Conservation (phyloP, 345 rosid species). For the Theobroma cacao region DNA sequence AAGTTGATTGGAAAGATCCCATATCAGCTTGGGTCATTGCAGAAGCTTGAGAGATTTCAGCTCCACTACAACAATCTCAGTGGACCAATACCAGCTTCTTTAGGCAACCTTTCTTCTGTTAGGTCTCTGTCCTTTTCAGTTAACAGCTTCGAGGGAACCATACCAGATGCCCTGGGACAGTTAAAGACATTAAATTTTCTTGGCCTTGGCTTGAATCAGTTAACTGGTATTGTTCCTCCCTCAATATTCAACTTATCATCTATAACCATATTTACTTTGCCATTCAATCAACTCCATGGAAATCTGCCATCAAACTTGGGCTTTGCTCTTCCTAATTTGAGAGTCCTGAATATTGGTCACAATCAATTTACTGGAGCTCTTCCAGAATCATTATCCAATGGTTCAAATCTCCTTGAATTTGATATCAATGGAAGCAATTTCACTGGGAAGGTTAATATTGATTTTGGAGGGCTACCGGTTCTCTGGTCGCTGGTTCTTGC, state of each 20-base stretch:
- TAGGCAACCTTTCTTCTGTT: conserved; percentile 26
- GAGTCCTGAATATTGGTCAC: neutral
- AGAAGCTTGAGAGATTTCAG: neutral
- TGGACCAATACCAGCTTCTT: conserved; percentile 13
- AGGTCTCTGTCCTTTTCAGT: neutral
- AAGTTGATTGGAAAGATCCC: conserved; percentile 16
- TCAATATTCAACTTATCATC: conserved; percentile 21
- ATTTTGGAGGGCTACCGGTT: conserved; percentile 8
- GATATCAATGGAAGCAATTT: neutral
- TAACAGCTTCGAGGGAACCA: conserved; percentile 10
- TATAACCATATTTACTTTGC: neutral
- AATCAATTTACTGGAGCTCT: conserved; percentile 19
- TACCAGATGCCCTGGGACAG: conserved; percentile 16
- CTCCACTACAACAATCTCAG: neutral
- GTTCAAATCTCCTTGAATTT: conserved; percentile 3
- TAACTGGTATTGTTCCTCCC: conserved; percentile 20
- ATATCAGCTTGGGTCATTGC: neutral
- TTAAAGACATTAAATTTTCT: neutral
- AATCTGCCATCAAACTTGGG: conserved; percentile 18
- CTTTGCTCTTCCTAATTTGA: conserved; percentile 10
- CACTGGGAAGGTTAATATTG: conserved; percentile 14
- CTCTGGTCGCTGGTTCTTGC: neutral
- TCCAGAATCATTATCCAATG: conserved; percentile 25
- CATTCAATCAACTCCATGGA: conserved; percentile 22
- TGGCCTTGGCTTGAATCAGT: neutral